Percentiles rank a stretch among this genome's conserved stretches.
These are phyloP conservation scores for Hemisphaericaspora xylofermentans DNA, from an alignment of 1,139 yeast genomes.

Conservation along the genomic window DNA sequence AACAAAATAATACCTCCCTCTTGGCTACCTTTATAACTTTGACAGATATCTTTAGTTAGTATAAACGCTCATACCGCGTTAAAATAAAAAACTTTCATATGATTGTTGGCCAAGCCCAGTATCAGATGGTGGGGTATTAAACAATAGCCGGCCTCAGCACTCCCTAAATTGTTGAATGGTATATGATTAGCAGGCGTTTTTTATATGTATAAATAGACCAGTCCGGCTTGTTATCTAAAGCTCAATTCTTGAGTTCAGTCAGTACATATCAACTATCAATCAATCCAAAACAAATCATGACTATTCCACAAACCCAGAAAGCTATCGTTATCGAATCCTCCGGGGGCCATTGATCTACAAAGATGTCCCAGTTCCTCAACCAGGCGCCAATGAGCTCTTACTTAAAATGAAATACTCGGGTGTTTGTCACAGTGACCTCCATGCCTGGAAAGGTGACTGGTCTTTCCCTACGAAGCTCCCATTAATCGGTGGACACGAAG, in stretches of 20 bases:
- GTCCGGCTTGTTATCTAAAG: neutral
- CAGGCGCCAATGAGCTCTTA: conserved; percentile 58
- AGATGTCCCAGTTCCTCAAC: conserved; percentile 64
- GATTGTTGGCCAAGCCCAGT: neutral
- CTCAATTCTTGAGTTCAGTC: neutral
- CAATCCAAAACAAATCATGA: neutral
- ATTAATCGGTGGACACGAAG: conserved; percentile 82
- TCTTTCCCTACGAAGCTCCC: conserved; percentile 64
- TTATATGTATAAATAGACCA: neutral
- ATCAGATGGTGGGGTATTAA: neutral
- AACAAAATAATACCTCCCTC: too few relatives aligned
- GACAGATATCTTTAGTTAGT: too few relatives aligned
- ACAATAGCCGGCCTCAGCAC: neutral
- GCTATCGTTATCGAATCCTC: conserved; percentile 69
- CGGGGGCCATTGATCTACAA: conserved; percentile 64
- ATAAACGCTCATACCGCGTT: too few relatives aligned
- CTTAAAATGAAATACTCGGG: conserved; percentile 66
- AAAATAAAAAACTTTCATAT: neutral
- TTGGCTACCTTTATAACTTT: too few relatives aligned
- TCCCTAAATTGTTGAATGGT: neutral
- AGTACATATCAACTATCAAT: neutral
- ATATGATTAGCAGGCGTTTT: too few relatives aligned
- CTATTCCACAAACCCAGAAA: conserved; percentile 62
- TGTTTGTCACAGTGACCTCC: conserved; percentile 68
- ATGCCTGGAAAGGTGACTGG: conserved; percentile 77